Evolutionary conservation across 208 protist species (phyloP).

Genomic region (Phytomonas francai): DNA sequence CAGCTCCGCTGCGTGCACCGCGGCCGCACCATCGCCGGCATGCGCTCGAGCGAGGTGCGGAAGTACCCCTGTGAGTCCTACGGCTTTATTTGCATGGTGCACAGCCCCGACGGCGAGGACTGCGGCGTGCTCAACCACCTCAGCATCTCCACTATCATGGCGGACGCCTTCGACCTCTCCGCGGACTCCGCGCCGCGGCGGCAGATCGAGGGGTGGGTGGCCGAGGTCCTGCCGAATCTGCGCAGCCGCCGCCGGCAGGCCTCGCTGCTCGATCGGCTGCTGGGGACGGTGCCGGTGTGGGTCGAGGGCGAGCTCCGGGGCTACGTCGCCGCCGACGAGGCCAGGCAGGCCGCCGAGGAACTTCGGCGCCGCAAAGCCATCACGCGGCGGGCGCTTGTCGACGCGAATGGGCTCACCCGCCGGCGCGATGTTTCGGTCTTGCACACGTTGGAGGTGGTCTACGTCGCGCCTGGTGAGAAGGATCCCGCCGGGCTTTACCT

Average conservation of each 20-base stretch:
- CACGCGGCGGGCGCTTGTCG: conserved; percentile 30
- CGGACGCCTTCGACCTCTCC: conserved; percentile 14
- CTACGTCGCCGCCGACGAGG: conserved; percentile 58
- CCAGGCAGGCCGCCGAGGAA: conserved; percentile 22
- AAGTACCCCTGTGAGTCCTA: conserved; percentile 98
- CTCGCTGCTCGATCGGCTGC: conserved; percentile 36
- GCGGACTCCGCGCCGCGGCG: conserved; percentile 14
- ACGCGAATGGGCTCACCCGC: conserved; percentile 52
- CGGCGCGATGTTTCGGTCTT: conserved; percentile 39
- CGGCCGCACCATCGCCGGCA: conserved; percentile 97
- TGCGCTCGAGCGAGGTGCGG: conserved; percentile 97
- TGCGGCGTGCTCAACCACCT: conserved; percentile 99
- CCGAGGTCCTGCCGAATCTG: conserved; percentile 33
- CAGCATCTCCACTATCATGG: conserved; percentile 77
- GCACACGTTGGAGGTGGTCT: conserved; percentile 75
- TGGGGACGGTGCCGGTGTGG: conserved; percentile 81
- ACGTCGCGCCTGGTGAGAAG: conserved; percentile 54
- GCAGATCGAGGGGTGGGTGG: conserved; percentile 34
- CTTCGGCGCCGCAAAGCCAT: conserved; percentile 53
- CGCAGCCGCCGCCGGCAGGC: conserved; percentile 24
- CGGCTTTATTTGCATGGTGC: conserved; percentile 99
- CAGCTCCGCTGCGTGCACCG: conserved; percentile 98
- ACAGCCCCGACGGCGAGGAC: conserved; percentile 99
- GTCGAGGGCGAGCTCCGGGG: conserved; percentile 89
- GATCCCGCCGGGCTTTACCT: conserved; percentile 82